Evolutionary conservation across 2,329 filamentous ascomycete species (phyloP).

Genomic region (Cladophialophora bantiana): DNA sequence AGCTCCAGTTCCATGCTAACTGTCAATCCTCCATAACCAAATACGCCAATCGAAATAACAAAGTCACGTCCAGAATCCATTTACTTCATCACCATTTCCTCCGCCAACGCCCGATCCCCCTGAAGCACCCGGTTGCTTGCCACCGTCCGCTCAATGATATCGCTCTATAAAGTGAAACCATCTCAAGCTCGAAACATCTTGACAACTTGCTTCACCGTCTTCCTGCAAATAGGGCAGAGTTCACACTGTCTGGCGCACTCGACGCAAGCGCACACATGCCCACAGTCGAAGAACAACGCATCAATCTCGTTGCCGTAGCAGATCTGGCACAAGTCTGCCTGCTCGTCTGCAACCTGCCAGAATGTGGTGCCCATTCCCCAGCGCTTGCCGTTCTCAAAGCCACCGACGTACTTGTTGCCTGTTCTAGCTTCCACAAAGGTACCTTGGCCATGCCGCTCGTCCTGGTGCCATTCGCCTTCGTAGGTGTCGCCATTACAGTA

Average conservation of each 20-base stretch:
- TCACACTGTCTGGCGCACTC: constrained; percentile 66
- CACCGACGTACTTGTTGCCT: constrained; percentile 67
- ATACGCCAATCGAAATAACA: not conserved
- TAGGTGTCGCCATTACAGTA: constrained; percentile 62
- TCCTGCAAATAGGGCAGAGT: constrained; percentile 67
- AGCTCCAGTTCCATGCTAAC: constrained; percentile 2
- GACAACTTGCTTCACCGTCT: constrained; percentile 62
- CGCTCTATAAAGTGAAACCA: not conserved
- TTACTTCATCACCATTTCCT: not conserved
- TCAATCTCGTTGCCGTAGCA: constrained; percentile 68
- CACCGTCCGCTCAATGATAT: not conserved
- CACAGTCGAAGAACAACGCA: constrained; percentile 68
- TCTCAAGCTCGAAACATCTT: constrained; percentile 61
- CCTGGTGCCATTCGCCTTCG: constrained; percentile 55
- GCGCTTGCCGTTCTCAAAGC: constrained; percentile 66
- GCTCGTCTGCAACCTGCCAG: constrained; percentile 68
- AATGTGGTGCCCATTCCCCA: constrained; percentile 68
- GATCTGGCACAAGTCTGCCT: constrained; percentile 65
- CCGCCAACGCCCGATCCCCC: not conserved
- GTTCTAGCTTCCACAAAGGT: constrained; percentile 63
- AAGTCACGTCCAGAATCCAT: not conserved
- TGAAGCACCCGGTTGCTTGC: not conserved
- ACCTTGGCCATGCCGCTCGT: constrained; percentile 62
- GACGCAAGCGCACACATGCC: constrained; percentile 67
- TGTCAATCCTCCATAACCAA: not conserved